Base-by-base conservation (phyloP, 352 stramenopile species). In the Pythium grandisporangium region DNA sequence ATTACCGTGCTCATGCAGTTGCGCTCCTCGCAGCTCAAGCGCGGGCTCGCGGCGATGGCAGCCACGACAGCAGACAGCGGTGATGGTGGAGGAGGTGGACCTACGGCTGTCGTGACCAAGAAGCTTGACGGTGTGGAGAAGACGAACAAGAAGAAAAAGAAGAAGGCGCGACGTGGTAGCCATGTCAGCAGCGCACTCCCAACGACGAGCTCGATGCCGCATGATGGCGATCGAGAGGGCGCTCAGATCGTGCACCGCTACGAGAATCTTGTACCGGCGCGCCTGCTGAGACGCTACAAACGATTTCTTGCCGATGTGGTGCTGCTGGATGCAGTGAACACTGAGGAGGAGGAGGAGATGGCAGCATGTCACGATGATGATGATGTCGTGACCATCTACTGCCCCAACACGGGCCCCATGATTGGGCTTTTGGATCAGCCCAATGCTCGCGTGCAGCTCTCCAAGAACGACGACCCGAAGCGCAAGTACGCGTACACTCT, bases 401-500 rank as follows among this genome's bases (percentile, higher is more conserved):
- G 76, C 6, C 79, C 79, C 0, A 92, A 92, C 43, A 92, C 79
- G 2, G 79, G 79, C 2, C 79, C 79, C 3, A 92, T 92, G 79
- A 45, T 90, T 2, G 71, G 75, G 1, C 58, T 92, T 11, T 49
- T 92, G n/a, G 71, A 92, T 37, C 50, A 66, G 35, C 69, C 72
- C 10, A 65, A 74, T 23, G 66, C 70, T 24, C 64, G 61, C 16
- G 76, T 92, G 43, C 79, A 85, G 57, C 43, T 92, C 21, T 92
- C 79, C 23, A 83, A 82, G 43, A 88, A 70, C 48, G 48, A 68
- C 43, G 65, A 87, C 39, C 49, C 61, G 5, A 92, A 89, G 55
- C 74, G 79, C 40, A 92, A 92, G 45, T 92, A 92, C 48, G 55
- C 59, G 11, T 84, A 92, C 51, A 92, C 79, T 23, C 63, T 92